phyloP scores from a whole-genome alignment of 1,284 basidiomycete genomes.

The Pyrrhoderma noxium region DNA sequence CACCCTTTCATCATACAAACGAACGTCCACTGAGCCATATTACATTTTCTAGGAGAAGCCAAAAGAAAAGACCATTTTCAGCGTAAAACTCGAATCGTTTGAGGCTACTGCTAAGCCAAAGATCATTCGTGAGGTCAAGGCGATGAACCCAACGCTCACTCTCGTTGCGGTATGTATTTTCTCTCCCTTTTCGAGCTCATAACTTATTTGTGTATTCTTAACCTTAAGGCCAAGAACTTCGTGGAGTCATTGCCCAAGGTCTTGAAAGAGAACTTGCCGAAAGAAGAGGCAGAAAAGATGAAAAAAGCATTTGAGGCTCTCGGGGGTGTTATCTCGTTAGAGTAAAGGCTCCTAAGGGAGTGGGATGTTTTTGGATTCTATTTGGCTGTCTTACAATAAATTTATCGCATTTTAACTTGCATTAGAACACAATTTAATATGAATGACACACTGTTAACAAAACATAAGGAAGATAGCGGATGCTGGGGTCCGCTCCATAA shows the following conservation, averaged over 20 bases:
- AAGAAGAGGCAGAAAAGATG: slow-evolving; percentile 98
- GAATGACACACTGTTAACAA: neutral
- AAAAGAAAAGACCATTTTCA: slow-evolving; percentile 99
- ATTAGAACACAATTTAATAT: slow-evolving; percentile 9
- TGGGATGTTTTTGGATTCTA: neutral
- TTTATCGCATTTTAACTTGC: slow-evolving; percentile 5
- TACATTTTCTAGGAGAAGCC: slow-evolving; percentile 71
- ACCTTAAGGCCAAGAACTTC: slow-evolving; percentile 92
- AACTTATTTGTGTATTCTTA: slow-evolving; percentile 8
- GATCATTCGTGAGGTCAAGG: slow-evolving; percentile 98
- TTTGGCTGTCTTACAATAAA: neutral
- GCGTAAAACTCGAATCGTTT: slow-evolving; percentile 89
- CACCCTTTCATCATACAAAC: slow-evolving; percentile 1
- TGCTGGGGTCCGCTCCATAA: slow-evolving; percentile 9
- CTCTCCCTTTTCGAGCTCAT: slow-evolving; percentile 4
- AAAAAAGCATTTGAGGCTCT: slow-evolving; percentile 85
- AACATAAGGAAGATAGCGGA: neutral
- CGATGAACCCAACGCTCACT: slow-evolving; percentile 87
- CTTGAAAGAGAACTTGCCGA: slow-evolving; percentile 92
- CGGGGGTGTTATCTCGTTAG: slow-evolving; percentile 83
- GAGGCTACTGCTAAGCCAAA: slow-evolving; percentile 90
- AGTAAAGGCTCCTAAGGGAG: slow-evolving; percentile 33
- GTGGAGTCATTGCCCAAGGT: slow-evolving; percentile 94
- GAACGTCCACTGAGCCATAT: slow-evolving; percentile 4
- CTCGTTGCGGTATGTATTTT: slow-evolving; percentile 86